Base-by-base conservation (phyloP, 1,139 yeast species). In the Pichia sp. region DNA sequence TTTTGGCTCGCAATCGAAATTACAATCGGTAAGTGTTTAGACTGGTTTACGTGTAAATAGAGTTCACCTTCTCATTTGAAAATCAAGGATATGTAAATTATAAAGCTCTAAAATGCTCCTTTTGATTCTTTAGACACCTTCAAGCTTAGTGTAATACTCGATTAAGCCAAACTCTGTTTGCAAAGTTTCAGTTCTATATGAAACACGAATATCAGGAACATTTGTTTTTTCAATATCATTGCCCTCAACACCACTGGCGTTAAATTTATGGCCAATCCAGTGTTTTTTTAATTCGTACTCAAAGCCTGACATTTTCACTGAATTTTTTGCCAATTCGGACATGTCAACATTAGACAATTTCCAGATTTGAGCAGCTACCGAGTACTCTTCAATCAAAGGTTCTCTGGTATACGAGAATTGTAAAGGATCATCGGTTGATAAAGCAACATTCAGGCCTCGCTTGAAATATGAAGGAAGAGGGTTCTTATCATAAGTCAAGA, bases 321-420 rank as follows among this genome's bases (percentile, higher is more conserved):
- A 90, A 69, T 85, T 84, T 59, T 83, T 77, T 0, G 92, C 92
- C 58, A 86, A 69, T 69, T 93, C 99, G 70, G 98, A 93, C 95
- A 95, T 89, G 71, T 93, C 99, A 26, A 92, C 98, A 56, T 90
- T 84, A 0, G 96, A 88, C 46, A 93, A 76, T 68, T 93, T 90
- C 76, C 92, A 93, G 63, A 93, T 93, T 71, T 93, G 98, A 0
- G 97, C 97, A 4, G 99, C 99, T 38, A 93, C 97, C 1, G 97
- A 88, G 69, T 92, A 93, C 70, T 93, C 99, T 70, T 93, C 99
- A 63, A 93, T 93, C 64, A 93, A 77, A n/a, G 99, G 98, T 66
- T 93, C 99, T 64, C 95, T 84, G 30, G 99, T 93, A 72, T 90
- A 93, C 0, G 97, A 88, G 66, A 93, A 93, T 71, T 93, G 99